A percentile compares a stretch with the other conserved stretches of the same genome.
Conservation (phyloP, 495 filamentous ascomycete genomes). For the Talaromyces liani region DNA sequence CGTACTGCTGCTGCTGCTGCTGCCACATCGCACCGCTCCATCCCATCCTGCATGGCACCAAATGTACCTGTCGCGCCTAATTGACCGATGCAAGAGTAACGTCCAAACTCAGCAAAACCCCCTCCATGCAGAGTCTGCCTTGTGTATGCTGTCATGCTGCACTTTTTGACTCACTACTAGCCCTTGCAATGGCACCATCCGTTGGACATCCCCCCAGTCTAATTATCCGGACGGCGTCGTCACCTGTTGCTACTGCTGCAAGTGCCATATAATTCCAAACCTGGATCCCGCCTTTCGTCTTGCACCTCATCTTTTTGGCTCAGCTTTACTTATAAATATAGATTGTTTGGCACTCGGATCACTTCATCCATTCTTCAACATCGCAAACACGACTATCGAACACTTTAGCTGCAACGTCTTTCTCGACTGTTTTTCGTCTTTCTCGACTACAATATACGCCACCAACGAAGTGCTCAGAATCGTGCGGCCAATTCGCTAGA, state of each 20-base stretch:
- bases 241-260: slow-evolving; percentile 4
- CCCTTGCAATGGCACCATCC: slow-evolving; percentile 5
- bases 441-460: not conserved
- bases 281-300: slow-evolving; percentile 1
- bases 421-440: not conserved
- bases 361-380: not conserved
- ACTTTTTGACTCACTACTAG: slow-evolving; percentile 7
- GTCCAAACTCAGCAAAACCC: slow-evolving; percentile 1
- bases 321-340: not conserved
- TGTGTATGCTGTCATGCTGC: slow-evolving; percentile 7
- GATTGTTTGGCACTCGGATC: not conserved
- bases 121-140: slow-evolving; percentile 10
- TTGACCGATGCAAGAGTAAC: slow-evolving; percentile 4
- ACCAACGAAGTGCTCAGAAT: not conserved
- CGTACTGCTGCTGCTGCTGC: not conserved
- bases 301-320: not conserved
- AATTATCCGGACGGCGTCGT: not conserved
- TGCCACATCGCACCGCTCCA: slow-evolving; percentile 5
- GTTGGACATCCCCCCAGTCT: not conserved
- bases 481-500: not conserved
- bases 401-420: not conserved
- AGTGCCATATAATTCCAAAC: slow-evolving; percentile 4
- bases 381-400: not conserved
- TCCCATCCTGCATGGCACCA: slow-evolving; percentile 8
- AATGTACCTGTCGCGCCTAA: slow-evolving; percentile 7